phyloP scores from a whole-genome alignment of 2,329 filamentous ascomycete species.

The Lachnellula occidentalis region DNA sequence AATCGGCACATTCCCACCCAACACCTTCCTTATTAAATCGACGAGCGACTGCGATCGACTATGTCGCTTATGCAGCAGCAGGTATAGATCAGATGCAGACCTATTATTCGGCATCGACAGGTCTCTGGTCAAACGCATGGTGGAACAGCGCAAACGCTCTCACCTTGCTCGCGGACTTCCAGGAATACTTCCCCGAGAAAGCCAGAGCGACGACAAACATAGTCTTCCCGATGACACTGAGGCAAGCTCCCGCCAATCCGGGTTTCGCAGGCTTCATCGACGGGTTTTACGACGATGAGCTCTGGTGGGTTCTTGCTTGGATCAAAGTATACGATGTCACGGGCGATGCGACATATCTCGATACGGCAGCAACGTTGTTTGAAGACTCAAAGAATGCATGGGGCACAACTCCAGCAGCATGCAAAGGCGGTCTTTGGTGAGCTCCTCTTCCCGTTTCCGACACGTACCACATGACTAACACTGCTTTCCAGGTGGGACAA shows the following conservation, averaged over 20 bases:
- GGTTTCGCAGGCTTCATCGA: constrained; percentile 43
- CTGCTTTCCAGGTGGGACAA: constrained; percentile 45
- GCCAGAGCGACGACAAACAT: constrained; percentile 13
- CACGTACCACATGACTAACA: constrained; percentile 2
- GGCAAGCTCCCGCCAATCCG: constrained; percentile 19
- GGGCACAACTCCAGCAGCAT: constrained; percentile 39
- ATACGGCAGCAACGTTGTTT: constrained; percentile 48
- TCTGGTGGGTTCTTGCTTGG: constrained; percentile 60
- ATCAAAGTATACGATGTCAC: constrained; percentile 53
- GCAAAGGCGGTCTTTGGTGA: constrained; percentile 44
- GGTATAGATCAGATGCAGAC: constrained; percentile 45
- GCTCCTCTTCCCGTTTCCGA: neutral
- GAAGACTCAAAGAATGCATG: constrained; percentile 49
- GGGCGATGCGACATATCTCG: constrained; percentile 45
- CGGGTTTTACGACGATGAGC: constrained; percentile 54
- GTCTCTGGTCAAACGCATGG: constrained; percentile 62
- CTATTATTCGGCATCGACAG: constrained; percentile 55
- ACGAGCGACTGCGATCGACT: constrained; percentile 15
- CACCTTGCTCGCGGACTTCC: constrained; percentile 54
- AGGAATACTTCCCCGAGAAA: constrained; percentile 21
- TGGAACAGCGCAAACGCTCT: constrained; percentile 68
- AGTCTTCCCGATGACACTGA: constrained; percentile 23
- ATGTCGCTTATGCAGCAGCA: constrained; percentile 22
- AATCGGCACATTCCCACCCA: neutral
- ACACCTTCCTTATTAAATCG: constrained; percentile 1